These are phyloP conservation scores for Trypanosoma brucei DNA, from an alignment of 208 protist genomes.

Conservation along the genomic window DNA sequence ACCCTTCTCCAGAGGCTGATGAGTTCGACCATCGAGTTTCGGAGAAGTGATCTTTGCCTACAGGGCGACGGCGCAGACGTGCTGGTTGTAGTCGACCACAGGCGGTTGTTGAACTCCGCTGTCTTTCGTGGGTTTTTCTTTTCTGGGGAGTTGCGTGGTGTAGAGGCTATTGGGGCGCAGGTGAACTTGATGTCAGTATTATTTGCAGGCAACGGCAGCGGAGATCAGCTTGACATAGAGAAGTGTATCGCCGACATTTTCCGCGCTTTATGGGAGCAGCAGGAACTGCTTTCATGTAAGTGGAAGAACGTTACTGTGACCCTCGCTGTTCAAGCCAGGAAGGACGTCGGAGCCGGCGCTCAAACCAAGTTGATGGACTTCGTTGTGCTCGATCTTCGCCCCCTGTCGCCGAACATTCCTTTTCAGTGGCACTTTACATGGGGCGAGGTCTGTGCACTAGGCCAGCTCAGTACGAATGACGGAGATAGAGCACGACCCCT, in stretches of 20 bases:
- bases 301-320: conserved; percentile 23
- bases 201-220: background rate
- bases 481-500: background rate
- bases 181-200: conserved; percentile 27
- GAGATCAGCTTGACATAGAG: conserved; percentile 7
- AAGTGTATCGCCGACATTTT: conserved; percentile 10
- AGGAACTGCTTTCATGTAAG: background rate
- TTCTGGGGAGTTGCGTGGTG: conserved; percentile 21
- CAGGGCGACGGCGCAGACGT: conserved; percentile 28
- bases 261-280: background rate
- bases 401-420: conserved; percentile 26
- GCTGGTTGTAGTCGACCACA: conserved; percentile 22
- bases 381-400: conserved; percentile 34
- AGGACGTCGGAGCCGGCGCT: background rate
- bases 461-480: conserved; percentile 18
- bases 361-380: conserved; percentile 1
- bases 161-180: conserved; percentile 37
- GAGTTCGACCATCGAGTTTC: background rate
- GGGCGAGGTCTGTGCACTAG: conserved; percentile 36
- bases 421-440: conserved; percentile 41
- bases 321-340: conserved; percentile 21
- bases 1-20: background rate
- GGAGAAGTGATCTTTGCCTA: background rate
- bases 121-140: conserved; percentile 42
- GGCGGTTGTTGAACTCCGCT: conserved; percentile 19